These are phyloP conservation scores for Aureobasidium musti DNA, from an alignment of 2,329 filamentous ascomycete species.

Conservation along the genomic window DNA sequence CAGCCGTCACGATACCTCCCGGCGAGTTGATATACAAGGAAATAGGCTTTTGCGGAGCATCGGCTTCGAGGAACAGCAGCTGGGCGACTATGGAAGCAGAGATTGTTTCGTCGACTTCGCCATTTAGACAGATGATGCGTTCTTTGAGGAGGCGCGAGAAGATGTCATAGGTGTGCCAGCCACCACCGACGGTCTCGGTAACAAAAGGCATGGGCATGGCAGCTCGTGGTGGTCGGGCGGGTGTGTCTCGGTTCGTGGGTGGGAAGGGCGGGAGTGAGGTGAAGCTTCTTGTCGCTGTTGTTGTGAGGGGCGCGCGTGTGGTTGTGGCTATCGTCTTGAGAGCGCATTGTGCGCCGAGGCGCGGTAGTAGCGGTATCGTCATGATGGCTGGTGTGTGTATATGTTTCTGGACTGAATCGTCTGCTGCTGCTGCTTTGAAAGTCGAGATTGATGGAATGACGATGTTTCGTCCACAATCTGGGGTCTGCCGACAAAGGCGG, in stretches of 20 bases:
- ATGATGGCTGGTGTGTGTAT: background rate
- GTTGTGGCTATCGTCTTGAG: background rate
- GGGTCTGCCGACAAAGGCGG: slow-evolving; percentile 7
- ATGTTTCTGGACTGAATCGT: background rate
- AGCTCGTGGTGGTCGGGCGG: slow-evolving; percentile 39
- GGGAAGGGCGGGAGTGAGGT: slow-evolving; percentile 33
- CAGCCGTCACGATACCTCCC: slow-evolving; percentile 85
- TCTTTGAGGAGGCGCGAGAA: slow-evolving; percentile 61
- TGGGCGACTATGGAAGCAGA: slow-evolving; percentile 96
- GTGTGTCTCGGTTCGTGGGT: slow-evolving; percentile 35
- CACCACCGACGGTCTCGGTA: slow-evolving; percentile 54
- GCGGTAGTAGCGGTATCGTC: slow-evolving; percentile 19
- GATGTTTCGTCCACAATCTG: slow-evolving; percentile 6
- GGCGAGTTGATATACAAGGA: slow-evolving; percentile 98
- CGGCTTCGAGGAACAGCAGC: slow-evolving; percentile 95
- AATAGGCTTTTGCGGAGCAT: slow-evolving; percentile 91
- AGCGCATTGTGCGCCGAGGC: slow-evolving; percentile 11
- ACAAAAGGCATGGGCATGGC: slow-evolving; percentile 54
- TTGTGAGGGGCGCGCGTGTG: background rate
- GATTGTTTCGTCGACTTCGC: slow-evolving; percentile 83
- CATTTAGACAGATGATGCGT: slow-evolving; percentile 92
- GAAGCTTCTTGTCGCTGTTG: slow-evolving; percentile 27
- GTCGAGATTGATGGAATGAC: slow-evolving; percentile 15
- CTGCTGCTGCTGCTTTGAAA: background rate
- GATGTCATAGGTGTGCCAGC: slow-evolving; percentile 54